Evolutionary conservation across 129 eudicot species (phyloP).

Genomic region (Flaveria linearis): DNA sequence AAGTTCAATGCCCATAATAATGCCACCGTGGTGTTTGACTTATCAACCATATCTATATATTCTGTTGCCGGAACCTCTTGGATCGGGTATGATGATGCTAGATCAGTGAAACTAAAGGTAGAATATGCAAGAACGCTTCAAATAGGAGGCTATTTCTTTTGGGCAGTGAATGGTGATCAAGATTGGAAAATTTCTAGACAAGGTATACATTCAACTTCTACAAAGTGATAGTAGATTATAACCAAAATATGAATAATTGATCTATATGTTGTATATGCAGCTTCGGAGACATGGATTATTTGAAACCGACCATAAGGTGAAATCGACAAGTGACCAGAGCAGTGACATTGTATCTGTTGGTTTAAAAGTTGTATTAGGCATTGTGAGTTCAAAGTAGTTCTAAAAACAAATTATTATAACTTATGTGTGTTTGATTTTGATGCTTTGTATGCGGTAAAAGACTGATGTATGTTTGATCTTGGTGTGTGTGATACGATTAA

Average conservation of each 20-base stretch:
- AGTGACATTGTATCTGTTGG: conserved; percentile 2
- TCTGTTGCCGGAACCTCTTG: conserved; percentile 57
- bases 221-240: neutral
- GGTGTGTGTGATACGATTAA: too few relatives aligned
- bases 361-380: neutral
- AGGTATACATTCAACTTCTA: conserved; percentile 39
- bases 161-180: conserved; percentile 64
- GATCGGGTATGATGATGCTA: conserved; percentile 75
- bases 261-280: conserved; percentile 29
- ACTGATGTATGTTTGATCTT: neutral
- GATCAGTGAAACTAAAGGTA: conserved; percentile 45
- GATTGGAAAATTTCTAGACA: conserved; percentile 55
- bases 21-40: conserved; percentile 63
- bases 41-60: conserved; percentile 53
- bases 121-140: conserved; percentile 55
- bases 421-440: neutral
- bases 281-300: conserved; percentile 37
- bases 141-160: conserved; percentile 79
- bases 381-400: neutral
- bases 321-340: neutral
- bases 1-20: conserved; percentile 45
- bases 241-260: neutral
- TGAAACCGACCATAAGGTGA: neutral
- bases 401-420: neutral
- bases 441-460: too few relatives aligned